Base-by-base conservation (phyloP, 2,329 filamentous ascomycete genomes). In the Ascochyta lentis region DNA sequence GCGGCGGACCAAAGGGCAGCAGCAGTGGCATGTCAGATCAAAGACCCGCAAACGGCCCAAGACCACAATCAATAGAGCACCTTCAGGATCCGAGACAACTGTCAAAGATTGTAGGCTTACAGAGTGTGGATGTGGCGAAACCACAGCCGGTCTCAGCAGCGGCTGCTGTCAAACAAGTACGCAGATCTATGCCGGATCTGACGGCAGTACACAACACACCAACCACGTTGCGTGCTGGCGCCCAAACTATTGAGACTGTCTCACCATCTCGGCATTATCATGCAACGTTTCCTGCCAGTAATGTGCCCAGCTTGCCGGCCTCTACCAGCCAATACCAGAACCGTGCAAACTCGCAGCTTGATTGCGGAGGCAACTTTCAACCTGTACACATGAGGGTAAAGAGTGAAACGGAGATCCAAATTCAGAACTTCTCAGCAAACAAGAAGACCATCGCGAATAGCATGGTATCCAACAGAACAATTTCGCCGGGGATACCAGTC, bases 101-200 rank as follows among this genome's bases (percentile, higher is more conserved):
- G 15, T 40, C 39, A n/a, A 19, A 37, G 3, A 53, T 53, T 3
- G 33, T 42, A 13, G 34, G 38, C 12, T 5, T 58, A 7, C 55
- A 47, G 15, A 50, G 42, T 33, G 50, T 50, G 7, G 42, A 27
- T 5, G 39, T 15, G 23, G 39, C 35, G 27, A 54, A 42, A 13
- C 50, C 50, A 7, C 42, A 50, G 2, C 1, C 38, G n/a, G 42
- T 54, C 8, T 51, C 41, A 15, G 48, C 29, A 9, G 10, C 38
- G 12, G 16, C 29, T 7, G 48, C 45, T 19, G 23, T 34, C 8
- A 56, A 37, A 16, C 39, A 42, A 48, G 41, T 29, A 4, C 48
- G 45, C 23, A 51, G 24, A 26, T 59, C 63, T 4, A 64, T 66
- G 50, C 61, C 63, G n/a, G 50, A 60, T 23, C 12, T 65, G 35